These are phyloP conservation scores for Hordeum pubiflorum DNA, from an alignment of 202 grass and related monocot genomes.

Conservation along the genomic window DNA sequence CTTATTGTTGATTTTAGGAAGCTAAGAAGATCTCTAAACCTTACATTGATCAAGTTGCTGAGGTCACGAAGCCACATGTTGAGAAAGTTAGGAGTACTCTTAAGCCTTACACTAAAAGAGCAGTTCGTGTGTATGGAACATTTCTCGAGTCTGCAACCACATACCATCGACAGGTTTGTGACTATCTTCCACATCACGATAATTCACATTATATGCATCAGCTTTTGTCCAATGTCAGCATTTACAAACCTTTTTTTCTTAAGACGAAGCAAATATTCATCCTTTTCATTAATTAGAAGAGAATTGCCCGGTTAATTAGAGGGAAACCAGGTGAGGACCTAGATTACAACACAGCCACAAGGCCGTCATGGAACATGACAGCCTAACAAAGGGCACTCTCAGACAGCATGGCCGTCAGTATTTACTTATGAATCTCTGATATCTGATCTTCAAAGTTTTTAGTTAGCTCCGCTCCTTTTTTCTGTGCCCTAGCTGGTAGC, in stretches of 20 bases:
- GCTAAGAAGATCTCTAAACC: slow-evolving; percentile 83
- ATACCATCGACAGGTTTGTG: slow-evolving; percentile 81
- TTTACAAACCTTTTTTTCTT: background rate
- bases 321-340: too few species aligned
- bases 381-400: background rate
- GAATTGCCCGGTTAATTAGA: background rate
- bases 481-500: background rate
- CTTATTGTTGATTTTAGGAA: slow-evolving; percentile 44
- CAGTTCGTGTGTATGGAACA: slow-evolving; percentile 56
- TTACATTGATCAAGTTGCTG: slow-evolving; percentile 87
- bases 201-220: background rate
- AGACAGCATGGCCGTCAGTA: background rate
- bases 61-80: slow-evolving; percentile 75
- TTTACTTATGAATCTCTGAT: background rate
- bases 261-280: background rate
- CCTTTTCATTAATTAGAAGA: background rate
- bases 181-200: background rate
- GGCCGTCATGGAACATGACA: background rate
- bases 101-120: slow-evolving; percentile 68
- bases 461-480: background rate
- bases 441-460: background rate
- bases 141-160: slow-evolving; percentile 82
- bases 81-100: slow-evolving; percentile 57
- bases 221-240: background rate
- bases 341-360: background rate